Base-by-base conservation (phyloP, 2,329 filamentous ascomycete species). In the Kalaharituber pfeilii region DNA sequence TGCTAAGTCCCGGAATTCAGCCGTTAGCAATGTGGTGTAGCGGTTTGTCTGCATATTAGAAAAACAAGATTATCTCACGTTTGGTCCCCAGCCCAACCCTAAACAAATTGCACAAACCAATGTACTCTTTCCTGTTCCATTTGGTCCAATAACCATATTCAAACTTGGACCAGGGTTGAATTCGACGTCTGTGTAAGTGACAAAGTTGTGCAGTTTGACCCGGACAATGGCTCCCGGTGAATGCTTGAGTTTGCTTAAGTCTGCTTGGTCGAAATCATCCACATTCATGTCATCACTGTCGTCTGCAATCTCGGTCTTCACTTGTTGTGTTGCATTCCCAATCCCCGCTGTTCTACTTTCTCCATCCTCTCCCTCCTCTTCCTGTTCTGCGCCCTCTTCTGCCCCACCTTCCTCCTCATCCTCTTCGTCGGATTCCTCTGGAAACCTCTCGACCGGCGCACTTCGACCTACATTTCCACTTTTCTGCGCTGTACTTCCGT, bases 91-190 rank as follows among this genome's bases (percentile, higher is more conserved):
- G 49, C 91, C 91, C 25, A 98, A 72, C 2, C 91, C 91, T 13
- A 98, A 71, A 65, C 91, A 96, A 62, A 98, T 94, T 45, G 91
- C 91, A 69, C 91, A 98, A 44, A 98, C 89, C 25, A 98, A 74
- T 0, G 91, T 95, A 69, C 89, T 96, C 70, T 98, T 98, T 53
- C 91, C 91, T 0, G 91, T 96, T 29, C 91, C 91, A 65, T 98
- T 98, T n/a, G 91, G 91, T 0, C 91, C 91, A 62, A 98, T 94
- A 52, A 98, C 82, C 89, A 98, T 96, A 67, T 98, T 98, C 65
- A 98, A 69, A 66, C 85, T 89, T 0, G 91, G 89, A 0, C 91
- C 91, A 11, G 87, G 86, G 56, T 82, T 79, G 68, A 96, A 95
- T 60, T 94, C 88, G 53, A 87, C 89, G 52, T 82, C 80, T 50